Evolutionary conservation across 2,329 filamentous ascomycete species (phyloP), one percentile per base, ranked within the genome.

Genomic region (Fusarium sp.): DNA sequence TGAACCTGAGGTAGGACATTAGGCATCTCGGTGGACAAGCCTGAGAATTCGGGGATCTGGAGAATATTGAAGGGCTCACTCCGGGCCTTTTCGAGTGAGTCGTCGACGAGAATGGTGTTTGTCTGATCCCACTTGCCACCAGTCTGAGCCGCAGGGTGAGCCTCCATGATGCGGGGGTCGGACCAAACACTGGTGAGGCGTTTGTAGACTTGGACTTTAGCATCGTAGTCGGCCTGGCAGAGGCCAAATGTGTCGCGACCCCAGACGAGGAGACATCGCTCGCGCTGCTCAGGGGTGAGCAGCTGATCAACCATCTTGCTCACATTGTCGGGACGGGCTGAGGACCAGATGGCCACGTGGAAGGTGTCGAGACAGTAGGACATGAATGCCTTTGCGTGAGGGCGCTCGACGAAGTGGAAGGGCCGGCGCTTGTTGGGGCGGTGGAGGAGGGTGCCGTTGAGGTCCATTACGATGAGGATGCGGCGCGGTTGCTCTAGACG

Each of bases 61-160:
- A 98, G 84, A 25, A 97, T 87, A 78, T 98, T 98, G 84, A 90
- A 90, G 1, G 97, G 97, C 82, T 99, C 94, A 65, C 89, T 92
- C 30, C 90, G 87, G 1, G 92, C 95, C 85, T 98, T 99, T 78
- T 95, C 88, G 1, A 84, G 78, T 34, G 92, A 94, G 83, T 98
- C 97, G 77, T 99, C 97, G 43, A 98, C 91, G 30, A 99, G 87
- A 8, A 98, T 88, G 0, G 97, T 98, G 82, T 98, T 97, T 60
- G 88, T 88, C 83, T 98, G 95, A 77, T 92, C 89, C 93, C 95
- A 98, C 14, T 81, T 77, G 16, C 79, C 82, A 27, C 83, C 86
- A 23, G 71, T 64, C 1, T 76, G 81, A 16, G 78, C 81, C 37
- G 79, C 80, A n/a, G 85, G 89, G 81, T 88, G 87, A 37, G 85